Conservation (phyloP, 768 basidiomycete species). For the Tricholoma flavovirens region DNA sequence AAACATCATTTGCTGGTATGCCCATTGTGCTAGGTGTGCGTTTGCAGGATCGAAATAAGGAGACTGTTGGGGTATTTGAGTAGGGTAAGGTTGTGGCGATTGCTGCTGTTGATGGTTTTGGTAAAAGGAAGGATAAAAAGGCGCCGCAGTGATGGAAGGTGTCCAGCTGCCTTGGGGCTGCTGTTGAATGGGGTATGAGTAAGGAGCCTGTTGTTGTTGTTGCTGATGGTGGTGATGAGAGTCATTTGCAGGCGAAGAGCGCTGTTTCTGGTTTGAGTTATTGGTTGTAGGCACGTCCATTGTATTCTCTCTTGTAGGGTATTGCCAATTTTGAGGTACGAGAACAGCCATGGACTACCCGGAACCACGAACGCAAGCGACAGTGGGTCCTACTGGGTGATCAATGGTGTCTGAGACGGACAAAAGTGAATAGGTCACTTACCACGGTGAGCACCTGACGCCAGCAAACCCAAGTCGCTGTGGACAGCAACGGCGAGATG, state of each 20-base stretch:
- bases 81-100: conserved; percentile 43
- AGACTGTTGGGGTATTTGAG: conserved; percentile 39
- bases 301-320: conserved; percentile 52
- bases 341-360: conserved; percentile 70
- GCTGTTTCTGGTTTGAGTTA: conserved; percentile 47
- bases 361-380: conserved; percentile 14
- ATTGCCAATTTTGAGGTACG: conserved; percentile 70
- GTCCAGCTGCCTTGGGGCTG: conserved; percentile 69
- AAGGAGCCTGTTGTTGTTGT: conserved; percentile 36
- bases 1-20: conserved; percentile 90
- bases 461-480: conserved; percentile 6
- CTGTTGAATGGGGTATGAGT: conserved; percentile 68
- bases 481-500: conserved; percentile 10
- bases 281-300: conserved; percentile 49
- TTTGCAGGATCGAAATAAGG: conserved; percentile 73
- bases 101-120: conserved; percentile 64
- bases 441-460: conserved; percentile 13
- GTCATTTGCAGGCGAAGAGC: conserved; percentile 58
- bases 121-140: conserved; percentile 76
- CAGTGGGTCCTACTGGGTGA: conserved; percentile 13
- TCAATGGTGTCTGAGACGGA: conserved; percentile 4
- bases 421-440: not conserved
- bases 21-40: conserved; percentile 80
- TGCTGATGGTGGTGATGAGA: conserved; percentile 25
- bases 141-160: conserved; percentile 57